These are phyloP conservation scores for Solanum peruvianum DNA, from an alignment of 257 asterid genomes.

Conservation along the genomic window DNA sequence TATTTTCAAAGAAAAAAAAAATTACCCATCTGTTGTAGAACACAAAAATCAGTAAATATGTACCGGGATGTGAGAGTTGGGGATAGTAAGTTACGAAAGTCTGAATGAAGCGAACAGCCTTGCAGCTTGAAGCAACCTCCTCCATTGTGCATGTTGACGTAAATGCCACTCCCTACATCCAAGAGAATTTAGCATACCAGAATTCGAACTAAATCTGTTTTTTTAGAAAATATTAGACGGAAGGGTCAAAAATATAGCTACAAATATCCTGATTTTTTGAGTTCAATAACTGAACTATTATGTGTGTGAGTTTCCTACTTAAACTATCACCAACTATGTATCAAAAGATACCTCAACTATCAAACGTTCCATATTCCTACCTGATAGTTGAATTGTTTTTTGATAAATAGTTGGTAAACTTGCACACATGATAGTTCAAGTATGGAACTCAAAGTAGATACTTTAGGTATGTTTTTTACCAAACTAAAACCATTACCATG, in stretches of 20 bases:
- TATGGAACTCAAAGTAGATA: not conserved
- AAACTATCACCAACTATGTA: not conserved
- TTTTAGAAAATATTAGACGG: not conserved
- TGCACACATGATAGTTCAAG: not conserved
- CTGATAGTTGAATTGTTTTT: not conserved
- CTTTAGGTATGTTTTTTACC: not conserved
- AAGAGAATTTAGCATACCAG: not conserved
- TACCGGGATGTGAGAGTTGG: not conserved
- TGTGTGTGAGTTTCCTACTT: not conserved
- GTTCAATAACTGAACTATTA: not conserved
- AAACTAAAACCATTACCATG: conserved; percentile 24
- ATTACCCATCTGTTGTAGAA: not conserved
- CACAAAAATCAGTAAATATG: not conserved
- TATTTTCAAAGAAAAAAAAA: not conserved
- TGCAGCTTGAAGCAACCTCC: conserved; percentile 61
- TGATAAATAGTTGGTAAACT: not conserved
- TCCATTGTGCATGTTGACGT: conserved; percentile 39
- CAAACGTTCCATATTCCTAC: not conserved
- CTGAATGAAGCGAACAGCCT: conserved; percentile 57
- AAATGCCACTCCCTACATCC: conserved; percentile 37
- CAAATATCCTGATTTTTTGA: not conserved
- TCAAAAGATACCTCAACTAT: not conserved
- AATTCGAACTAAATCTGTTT: not conserved
- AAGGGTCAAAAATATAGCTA: not conserved
- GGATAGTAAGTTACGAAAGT: conserved; percentile 22